Base-by-base conservation (phyloP, 768 basidiomycete species). In the Trametes cinnabarina region DNA sequence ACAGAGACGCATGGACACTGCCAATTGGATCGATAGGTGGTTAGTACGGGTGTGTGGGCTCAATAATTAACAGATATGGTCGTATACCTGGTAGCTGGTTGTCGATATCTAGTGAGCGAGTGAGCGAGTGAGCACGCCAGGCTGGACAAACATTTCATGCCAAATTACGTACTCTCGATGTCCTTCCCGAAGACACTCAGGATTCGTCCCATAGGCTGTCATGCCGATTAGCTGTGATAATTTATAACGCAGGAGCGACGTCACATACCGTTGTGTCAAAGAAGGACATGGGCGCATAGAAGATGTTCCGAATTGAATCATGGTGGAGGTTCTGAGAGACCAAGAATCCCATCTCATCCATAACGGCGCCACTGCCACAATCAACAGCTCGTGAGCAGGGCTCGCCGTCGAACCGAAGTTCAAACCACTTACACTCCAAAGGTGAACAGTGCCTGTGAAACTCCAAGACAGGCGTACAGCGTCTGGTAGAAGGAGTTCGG, bases 251-350 rank as follows among this genome's bases (percentile, higher is more conserved):
- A 8, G 2, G 20, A 9, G 14, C 69, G n/a, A n/a, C n/a, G n/a
- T n/a, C n/a, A n/a, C n/a, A 62, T 61, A 81, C 82, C 17, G 84
- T 85, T 1, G 80, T 86, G 68, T 91, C 90, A 63, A 90, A 92
- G 72, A 89, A 90, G 2, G 82, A 78, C 84, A 88, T 89, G 0
- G 88, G 88, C 0, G 88, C 87, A 67, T 82, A 79, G 65, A 88
- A 84, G 23, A 88, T 77, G 51, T 82, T 80, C 23, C 70, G 69
- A 23, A 87, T 74, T 0, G 85, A 80, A 43, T 76, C 68, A 47
- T 79, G 75, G 65, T 91, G 87, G 2, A 91, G 71, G 58, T 83
- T 85, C 57, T 77, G 77, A 2, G 87, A 87, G 4, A 84, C 85
- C 52, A 79, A 76, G 65, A 77, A 81, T 0, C 83, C 80, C 68